phyloP scores from a whole-genome alignment of 805 yeast species.

The Lipomyces mesembrius region DNA sequence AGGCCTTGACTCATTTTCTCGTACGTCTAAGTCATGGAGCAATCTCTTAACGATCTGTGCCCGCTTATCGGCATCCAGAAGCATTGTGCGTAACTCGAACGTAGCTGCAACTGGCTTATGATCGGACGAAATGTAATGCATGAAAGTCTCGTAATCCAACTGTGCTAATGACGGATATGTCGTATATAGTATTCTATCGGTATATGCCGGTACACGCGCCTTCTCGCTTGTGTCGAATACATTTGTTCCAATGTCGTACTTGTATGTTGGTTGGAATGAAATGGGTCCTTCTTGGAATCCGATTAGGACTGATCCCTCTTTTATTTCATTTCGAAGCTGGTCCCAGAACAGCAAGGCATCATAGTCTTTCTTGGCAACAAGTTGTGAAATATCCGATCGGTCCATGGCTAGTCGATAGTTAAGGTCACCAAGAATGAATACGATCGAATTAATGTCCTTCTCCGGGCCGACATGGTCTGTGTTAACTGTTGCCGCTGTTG shows the following conservation, averaged over 20 bases:
- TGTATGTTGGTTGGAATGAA: constrained; percentile 60
- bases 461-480: constrained; percentile 30
- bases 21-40: constrained; percentile 50
- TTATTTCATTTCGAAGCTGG: constrained; percentile 49
- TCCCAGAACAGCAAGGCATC: constrained; percentile 51
- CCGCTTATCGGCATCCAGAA: constrained; percentile 50
- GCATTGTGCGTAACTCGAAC: constrained; percentile 44
- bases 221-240: constrained; percentile 36
- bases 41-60: constrained; percentile 48
- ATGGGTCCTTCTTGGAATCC: constrained; percentile 57
- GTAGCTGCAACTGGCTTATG: constrained; percentile 60
- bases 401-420: constrained; percentile 54
- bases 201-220: constrained; percentile 59
- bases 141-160: constrained; percentile 40
- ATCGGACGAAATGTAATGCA: constrained; percentile 53
- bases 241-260: constrained; percentile 45
- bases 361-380: constrained; percentile 45
- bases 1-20: constrained; percentile 53
- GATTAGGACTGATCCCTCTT: constrained; percentile 47
- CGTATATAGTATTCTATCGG: constrained; percentile 59
- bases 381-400: constrained; percentile 42
- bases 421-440: constrained; percentile 58
- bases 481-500: constrained; percentile 33
- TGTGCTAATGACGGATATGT: constrained; percentile 37
- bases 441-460: constrained; percentile 38